phyloP scores from a whole-genome alignment of 495 filamentous ascomycete species.

The Ascobolus immersus region DNA sequence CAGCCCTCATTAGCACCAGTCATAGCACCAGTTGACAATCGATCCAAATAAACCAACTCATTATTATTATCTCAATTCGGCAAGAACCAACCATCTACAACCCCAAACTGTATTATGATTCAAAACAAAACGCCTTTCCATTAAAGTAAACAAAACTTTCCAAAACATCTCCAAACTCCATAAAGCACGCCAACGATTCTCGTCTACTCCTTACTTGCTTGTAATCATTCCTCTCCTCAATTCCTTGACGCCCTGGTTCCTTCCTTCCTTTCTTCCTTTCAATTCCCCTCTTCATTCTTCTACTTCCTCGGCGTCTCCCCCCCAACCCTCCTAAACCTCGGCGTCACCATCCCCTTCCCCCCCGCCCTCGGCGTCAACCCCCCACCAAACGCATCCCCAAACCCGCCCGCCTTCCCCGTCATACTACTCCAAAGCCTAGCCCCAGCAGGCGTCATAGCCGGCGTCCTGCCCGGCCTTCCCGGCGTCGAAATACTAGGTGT shows the following conservation, averaged over 20 bases:
- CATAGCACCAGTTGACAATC: too few relatives aligned
- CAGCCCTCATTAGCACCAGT: too few relatives aligned
- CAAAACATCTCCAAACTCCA: too few relatives aligned
- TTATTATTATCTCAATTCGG: too few relatives aligned
- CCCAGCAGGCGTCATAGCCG: conserved; percentile 43
- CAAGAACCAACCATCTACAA: too few relatives aligned
- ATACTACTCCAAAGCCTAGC: conserved; percentile 49
- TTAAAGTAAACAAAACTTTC: too few relatives aligned
- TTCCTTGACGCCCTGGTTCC: not conserved
- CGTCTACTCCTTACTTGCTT: too few relatives aligned
- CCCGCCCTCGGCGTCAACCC: conserved; percentile 17
- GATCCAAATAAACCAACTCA: too few relatives aligned
- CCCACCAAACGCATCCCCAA: conserved; percentile 20
- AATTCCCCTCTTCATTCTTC: not conserved
- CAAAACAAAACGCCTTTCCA: too few relatives aligned
- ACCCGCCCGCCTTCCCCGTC: conserved; percentile 22
- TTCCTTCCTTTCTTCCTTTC: not conserved
- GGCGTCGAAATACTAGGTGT: conserved; percentile 15
- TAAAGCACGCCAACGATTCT: too few relatives aligned
- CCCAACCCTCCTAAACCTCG: conserved; percentile 23
- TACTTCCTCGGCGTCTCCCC: conserved; percentile 14
- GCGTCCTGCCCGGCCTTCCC: conserved; percentile 12
- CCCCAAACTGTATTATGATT: too few relatives aligned
- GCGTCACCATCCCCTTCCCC: conserved; percentile 28
- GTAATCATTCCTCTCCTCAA: too few relatives aligned